Evolutionary conservation across 768 basidiomycete species (phyloP).

Genomic region (Russula sp.): DNA sequence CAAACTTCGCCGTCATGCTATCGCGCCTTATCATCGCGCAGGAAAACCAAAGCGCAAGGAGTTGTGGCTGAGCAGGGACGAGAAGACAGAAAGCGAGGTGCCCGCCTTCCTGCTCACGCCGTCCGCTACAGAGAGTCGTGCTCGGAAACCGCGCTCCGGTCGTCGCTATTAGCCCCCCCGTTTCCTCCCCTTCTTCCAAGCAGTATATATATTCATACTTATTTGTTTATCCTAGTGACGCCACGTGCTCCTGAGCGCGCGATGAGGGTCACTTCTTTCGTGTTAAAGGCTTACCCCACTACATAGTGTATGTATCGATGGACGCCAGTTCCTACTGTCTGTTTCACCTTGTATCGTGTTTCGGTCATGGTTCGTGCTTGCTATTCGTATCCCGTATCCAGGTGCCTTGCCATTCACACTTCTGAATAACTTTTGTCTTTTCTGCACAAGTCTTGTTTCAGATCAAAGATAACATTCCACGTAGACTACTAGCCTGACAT

Average conservation of each 20-base stretch:
- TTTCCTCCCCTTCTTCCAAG: not conserved
- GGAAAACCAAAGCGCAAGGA: conserved; percentile 9
- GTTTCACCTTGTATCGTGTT: not conserved
- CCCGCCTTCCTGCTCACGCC: not conserved
- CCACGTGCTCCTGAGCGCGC: not conserved
- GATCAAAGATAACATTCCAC: not conserved
- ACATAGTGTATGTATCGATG: not conserved
- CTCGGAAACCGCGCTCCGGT: not conserved
- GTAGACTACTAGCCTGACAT: not conserved
- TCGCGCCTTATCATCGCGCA: conserved; percentile 4
- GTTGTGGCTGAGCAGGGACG: conserved; percentile 1
- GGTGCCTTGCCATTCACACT: not conserved
- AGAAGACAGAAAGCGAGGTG: not conserved
- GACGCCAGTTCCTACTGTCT: not conserved
- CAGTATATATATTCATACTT: not conserved
- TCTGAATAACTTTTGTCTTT: not conserved
- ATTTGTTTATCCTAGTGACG: not conserved
- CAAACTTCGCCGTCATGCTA: not conserved
- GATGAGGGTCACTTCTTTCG: not conserved
- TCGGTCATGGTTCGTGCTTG: not conserved
- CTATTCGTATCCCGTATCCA: not conserved
- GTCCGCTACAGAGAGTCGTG: not conserved
- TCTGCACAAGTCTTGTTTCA: not conserved
- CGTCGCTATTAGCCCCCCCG: not conserved
- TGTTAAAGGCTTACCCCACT: not conserved